Base-by-base conservation (phyloP, 352 stramenopile genomes). In the Peronosclerospora sorghi region DNA sequence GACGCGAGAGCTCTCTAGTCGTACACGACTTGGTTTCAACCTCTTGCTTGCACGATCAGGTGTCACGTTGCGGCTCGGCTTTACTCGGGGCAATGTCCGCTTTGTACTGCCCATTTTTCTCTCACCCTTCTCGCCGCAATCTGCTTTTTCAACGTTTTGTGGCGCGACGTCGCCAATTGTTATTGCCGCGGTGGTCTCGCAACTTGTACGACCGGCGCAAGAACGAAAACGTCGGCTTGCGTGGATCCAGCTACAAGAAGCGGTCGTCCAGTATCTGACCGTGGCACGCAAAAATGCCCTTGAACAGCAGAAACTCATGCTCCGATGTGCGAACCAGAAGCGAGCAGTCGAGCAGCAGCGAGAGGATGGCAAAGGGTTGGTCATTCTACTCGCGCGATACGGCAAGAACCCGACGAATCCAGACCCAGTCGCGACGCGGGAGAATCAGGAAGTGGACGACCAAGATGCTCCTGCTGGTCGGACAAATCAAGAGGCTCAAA, bases 81-180 rank as follows among this genome's bases (percentile, higher is more conserved):
- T 88, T 48, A 84, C 75, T 17, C 73, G 78, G 15, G 78, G 78
- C 32, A 85, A 62, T 54, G 73, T 91, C 12, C 75, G 78, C 20
- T 91, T 91, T 30, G 78, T 87, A 18, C 55, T 88, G 48, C 78
- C 78, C 12, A 84, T 91, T 55, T 86, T 86, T 52, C 44, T 91
- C 34, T 79, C 75, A 7, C 78, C 78, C 5, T 86, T 87, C 51
- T 81, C 67, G 4, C 56, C 54, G 5, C 62, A 86, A 40, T 73
- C 68, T 1, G 75, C 73, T 10, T 84, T 79, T 35, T 70, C 73
- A 40, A 86, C 78, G 9, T 88, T 91, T 39, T 70, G 67, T 41
- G 75, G 72, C 2, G 78, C 78, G 9, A 87, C 78, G 3, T 68
- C 72, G 9, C 78, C 75, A 2, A 84, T 87, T 37, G 30, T 88